phyloP scores from a whole-genome alignment of 768 basidiomycete genomes.

The Macrocybe gigantea region DNA sequence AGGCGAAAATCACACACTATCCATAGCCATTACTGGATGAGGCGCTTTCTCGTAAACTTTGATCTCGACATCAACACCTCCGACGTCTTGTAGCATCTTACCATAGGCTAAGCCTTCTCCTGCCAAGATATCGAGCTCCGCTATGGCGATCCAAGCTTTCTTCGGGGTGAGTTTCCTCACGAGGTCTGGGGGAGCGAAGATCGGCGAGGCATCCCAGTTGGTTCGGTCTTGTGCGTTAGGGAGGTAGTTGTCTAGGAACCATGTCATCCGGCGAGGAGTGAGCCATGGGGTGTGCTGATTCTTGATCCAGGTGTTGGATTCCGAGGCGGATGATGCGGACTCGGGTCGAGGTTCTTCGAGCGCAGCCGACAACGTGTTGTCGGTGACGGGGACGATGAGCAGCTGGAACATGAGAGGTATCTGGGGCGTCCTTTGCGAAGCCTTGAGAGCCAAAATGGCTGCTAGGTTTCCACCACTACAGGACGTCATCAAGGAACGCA shows the following conservation, averaged over 20 bases:
- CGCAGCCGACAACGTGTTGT: conserved; percentile 55
- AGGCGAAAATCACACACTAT: conserved; percentile 30
- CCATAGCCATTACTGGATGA: conserved; percentile 73
- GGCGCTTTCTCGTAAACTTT: conserved; percentile 60
- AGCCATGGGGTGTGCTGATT: conserved; percentile 58
- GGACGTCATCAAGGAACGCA: neutral
- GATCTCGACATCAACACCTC: conserved; percentile 47
- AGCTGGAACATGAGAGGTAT: conserved; percentile 57
- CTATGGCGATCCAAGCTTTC: conserved; percentile 56
- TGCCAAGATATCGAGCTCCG: conserved; percentile 60
- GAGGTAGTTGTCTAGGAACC: conserved; percentile 68
- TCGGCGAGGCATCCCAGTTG: conserved; percentile 66
- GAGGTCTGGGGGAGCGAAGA: conserved; percentile 57
- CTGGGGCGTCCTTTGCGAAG: conserved; percentile 37
- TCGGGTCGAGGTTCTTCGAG: no score
- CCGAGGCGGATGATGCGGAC: neutral
- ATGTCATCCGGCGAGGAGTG: conserved; percentile 57
- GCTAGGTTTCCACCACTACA: conserved; percentile 70
- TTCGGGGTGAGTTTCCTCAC: conserved; percentile 37
- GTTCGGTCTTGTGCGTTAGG: conserved; percentile 54
- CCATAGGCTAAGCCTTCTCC: conserved; percentile 65
- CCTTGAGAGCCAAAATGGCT: conserved; percentile 59
- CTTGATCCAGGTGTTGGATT: conserved; percentile 37
- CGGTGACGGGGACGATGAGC: conserved; percentile 65
- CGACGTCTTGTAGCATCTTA: conserved; percentile 40